Conservation (phyloP, 495 filamentous ascomycete species). For the Hypoxylon perforatum region DNA sequence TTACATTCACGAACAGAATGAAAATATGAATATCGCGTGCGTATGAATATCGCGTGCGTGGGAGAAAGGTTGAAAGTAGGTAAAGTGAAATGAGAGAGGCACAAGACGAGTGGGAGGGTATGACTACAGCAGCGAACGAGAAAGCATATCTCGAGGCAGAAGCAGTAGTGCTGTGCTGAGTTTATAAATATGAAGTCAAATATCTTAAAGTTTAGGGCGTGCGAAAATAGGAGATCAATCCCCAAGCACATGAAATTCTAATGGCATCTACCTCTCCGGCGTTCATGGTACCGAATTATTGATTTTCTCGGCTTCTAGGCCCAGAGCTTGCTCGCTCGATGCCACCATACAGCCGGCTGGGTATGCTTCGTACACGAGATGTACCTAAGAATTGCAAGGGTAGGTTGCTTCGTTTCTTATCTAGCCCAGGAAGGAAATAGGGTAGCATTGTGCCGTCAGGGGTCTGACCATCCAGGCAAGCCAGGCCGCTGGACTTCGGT, state of each 20-base stretch:
- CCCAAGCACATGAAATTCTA: too few species aligned
- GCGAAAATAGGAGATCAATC: too few species aligned
- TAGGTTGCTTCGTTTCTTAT: slow-evolving; percentile 2
- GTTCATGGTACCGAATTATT: slow-evolving; percentile 10
- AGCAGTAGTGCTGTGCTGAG: too few species aligned
- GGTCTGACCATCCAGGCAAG: not conserved
- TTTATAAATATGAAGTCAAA: too few species aligned
- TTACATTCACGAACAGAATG: not conserved
- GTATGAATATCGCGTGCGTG: not conserved
- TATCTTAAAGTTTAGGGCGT: too few species aligned
- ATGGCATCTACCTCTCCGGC: slow-evolving; percentile 1
- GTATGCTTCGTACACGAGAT: slow-evolving; percentile 16
- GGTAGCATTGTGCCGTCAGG: not conserved
- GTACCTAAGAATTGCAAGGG: slow-evolving; percentile 16
- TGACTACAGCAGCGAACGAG: too few species aligned
- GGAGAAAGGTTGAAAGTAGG: too few species aligned
- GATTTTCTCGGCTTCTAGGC: slow-evolving; percentile 11
- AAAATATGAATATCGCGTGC: not conserved
- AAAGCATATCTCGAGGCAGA: too few species aligned
- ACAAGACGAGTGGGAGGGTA: too few species aligned
- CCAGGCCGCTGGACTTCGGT: slow-evolving; percentile 5
- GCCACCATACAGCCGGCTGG: not conserved
- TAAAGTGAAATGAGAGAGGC: too few species aligned
- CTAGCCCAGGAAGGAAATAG: slow-evolving; percentile 14
- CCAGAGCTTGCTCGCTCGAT: slow-evolving; percentile 16